Conservation (phyloP, 805 yeast genomes). For the Candida multigemmis region DNA sequence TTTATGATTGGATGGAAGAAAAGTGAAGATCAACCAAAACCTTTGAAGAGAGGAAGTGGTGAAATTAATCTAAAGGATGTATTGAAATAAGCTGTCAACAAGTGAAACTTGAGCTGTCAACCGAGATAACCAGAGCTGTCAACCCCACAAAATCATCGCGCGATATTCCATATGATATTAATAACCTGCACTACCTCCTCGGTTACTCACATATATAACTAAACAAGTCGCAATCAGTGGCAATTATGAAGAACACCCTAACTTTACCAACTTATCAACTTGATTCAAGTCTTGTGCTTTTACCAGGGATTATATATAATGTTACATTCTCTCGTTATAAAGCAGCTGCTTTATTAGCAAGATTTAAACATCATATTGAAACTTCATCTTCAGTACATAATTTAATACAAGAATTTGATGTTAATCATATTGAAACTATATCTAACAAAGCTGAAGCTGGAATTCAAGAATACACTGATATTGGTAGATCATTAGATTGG, state of each 20-base stretch:
- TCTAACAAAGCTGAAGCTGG: conserved; percentile 25
- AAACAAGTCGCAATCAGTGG: no score
- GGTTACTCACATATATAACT: no score
- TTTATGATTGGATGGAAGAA: conserved; percentile 90
- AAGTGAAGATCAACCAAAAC: conserved; percentile 59
- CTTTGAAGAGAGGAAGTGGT: conserved; percentile 66
- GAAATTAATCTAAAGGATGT: conserved; percentile 62
- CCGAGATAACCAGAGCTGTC: neutral
- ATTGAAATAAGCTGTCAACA: conserved; percentile 9
- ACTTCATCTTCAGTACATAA: conserved; percentile 18
- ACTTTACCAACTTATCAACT: conserved; percentile 30
- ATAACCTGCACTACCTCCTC: no score
- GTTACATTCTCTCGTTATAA: conserved; percentile 40
- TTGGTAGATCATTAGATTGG: conserved; percentile 22
- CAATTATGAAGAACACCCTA: no score
- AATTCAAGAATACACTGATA: conserved; percentile 10
- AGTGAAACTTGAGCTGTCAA: neutral
- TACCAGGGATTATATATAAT: conserved; percentile 58
- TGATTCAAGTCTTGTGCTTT: conserved; percentile 37
- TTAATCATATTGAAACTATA: conserved; percentile 12
- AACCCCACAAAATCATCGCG: no score
- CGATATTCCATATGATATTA: no score
- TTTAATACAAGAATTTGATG: conserved; percentile 26
- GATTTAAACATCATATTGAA: conserved; percentile 23
- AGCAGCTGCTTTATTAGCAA: conserved; percentile 38